Base-by-base conservation (phyloP, 129 eudicot genomes). In the Escallonia herrerae region DNA sequence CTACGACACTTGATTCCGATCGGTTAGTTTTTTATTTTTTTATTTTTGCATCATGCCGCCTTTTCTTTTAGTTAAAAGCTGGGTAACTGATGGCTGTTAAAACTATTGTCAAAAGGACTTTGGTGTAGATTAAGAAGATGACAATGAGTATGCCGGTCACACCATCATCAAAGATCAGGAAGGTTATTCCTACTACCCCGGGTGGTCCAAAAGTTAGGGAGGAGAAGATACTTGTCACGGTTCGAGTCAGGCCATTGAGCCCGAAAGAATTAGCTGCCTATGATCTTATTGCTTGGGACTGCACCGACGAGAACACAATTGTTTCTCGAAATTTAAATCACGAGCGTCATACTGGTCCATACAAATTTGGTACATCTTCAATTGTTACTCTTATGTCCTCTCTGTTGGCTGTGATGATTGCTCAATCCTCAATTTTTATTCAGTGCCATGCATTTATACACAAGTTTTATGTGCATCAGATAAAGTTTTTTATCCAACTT, bases 221-320 rank as follows among this genome's bases (percentile, higher is more conserved):
- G 74, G 98, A 91, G 73, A 91, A 88, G 59, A 91, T 91, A 42
- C 80, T 85, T 3, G 98, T 91, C 8, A 91, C 96, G 4, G 95
- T 91, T 72, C 80, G 98, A 15, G 64, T 91, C 45, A 74, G 98
- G 85, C 98, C 96, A 1, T 66, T 91, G 60, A 87, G 82, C 51
- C 59, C 89, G 6, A 81, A 80, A 80, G 98, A 91, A 72, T 68
- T 76, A 50, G 82, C 96, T 4, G 77, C 82, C 47, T 88, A 91
- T 72, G 98, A 91, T 71, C 90, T 91, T 51, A 66, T 88, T 46
- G 91, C 98, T 2, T 91, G 96, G 96, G 96, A 91, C 2, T 77
- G 86, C 73, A 58, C 80, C 6, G 91, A 91, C 67, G 82, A 81
- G 3, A 75, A 81, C 33, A 91, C 87, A 2, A 57, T 91, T 50